These are phyloP conservation scores for Pseudogymnoascus sp. DNA, from an alignment of 2,329 filamentous ascomycete species.

Conservation along the genomic window DNA sequence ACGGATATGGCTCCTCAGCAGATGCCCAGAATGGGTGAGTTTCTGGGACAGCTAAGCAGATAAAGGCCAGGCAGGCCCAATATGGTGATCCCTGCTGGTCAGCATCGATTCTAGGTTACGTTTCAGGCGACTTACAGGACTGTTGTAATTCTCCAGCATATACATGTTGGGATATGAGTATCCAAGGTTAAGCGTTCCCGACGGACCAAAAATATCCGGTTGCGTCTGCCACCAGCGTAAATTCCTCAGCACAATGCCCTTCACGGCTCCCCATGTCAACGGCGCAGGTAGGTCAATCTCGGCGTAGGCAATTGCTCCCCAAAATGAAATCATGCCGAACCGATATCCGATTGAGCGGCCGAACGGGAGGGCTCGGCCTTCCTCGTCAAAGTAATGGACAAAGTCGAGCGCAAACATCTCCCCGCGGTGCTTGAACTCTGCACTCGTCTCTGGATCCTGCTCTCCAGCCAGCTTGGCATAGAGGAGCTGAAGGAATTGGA, in stretches of 20 bases:
- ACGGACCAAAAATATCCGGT: constrained; percentile 64
- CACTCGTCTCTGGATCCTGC: constrained; percentile 55
- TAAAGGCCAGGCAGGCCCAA: constrained; percentile 74
- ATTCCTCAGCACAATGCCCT: constrained; percentile 66
- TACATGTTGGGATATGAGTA: constrained; percentile 76
- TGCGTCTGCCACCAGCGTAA: constrained; percentile 75
- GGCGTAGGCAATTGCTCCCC: constrained; percentile 70
- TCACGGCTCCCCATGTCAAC: constrained; percentile 71
- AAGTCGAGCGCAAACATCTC: constrained; percentile 62
- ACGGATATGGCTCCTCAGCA: constrained; percentile 54
- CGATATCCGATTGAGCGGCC: constrained; percentile 72
- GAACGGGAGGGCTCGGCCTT: constrained; percentile 66
- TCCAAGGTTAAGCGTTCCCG: constrained; percentile 54
- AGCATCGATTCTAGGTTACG: background rate
- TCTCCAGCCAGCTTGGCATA: constrained; percentile 65
- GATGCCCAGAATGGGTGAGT: constrained; percentile 70
- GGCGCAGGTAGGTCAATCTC: constrained; percentile 65
- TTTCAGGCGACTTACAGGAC: constrained; percentile 48
- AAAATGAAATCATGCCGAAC: constrained; percentile 82
- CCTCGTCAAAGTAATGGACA: constrained; percentile 66
- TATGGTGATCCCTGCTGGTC: constrained; percentile 36
- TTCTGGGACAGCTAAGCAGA: constrained; percentile 61
- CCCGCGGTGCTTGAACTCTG: constrained; percentile 63
- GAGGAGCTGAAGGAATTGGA: constrained; percentile 70
- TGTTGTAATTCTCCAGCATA: constrained; percentile 71